Evolutionary conservation across 2,329 filamentous ascomycete species (phyloP).

Genomic region (Trichoderma endophyticum): DNA sequence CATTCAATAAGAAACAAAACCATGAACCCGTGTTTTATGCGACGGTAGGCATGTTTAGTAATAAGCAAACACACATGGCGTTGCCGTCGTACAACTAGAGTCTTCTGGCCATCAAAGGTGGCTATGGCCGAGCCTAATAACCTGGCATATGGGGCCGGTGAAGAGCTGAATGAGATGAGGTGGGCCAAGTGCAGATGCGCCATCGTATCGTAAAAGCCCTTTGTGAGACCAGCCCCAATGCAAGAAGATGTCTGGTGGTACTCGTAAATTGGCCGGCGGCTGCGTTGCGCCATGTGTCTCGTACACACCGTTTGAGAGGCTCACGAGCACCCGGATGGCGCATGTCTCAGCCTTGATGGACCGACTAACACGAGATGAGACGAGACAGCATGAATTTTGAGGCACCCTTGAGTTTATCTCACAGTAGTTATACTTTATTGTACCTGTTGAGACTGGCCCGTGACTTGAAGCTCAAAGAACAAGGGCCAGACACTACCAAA

Average conservation of each 20-base stretch:
- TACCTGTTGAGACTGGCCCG: neutral
- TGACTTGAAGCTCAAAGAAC: neutral
- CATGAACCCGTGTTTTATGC: neutral
- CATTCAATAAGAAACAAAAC: neutral
- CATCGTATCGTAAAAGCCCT: neutral
- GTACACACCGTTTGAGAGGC: neutral
- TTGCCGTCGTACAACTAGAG: neutral
- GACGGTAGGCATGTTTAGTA: neutral
- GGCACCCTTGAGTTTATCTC: neutral
- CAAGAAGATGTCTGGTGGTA: neutral
- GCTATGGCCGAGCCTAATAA: neutral
- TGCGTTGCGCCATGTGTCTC: neutral
- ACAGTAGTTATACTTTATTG: neutral
- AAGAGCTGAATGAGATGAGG: slow-evolving; percentile 11
- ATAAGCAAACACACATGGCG: neutral
- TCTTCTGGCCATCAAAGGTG: neutral
- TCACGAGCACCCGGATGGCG: neutral
- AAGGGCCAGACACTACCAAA: neutral
- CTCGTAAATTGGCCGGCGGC: neutral
- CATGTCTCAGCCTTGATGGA: neutral
- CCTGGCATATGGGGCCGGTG: slow-evolving; percentile 3
- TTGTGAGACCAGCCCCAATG: neutral
- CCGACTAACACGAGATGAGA: neutral
- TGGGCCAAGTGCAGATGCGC: neutral
- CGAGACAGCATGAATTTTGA: neutral